Evolutionary conservation across 331 rosid species (phyloP), one percentile per base, ranked within the genome.

Genomic region (Rhamnella rubrinervis): DNA sequence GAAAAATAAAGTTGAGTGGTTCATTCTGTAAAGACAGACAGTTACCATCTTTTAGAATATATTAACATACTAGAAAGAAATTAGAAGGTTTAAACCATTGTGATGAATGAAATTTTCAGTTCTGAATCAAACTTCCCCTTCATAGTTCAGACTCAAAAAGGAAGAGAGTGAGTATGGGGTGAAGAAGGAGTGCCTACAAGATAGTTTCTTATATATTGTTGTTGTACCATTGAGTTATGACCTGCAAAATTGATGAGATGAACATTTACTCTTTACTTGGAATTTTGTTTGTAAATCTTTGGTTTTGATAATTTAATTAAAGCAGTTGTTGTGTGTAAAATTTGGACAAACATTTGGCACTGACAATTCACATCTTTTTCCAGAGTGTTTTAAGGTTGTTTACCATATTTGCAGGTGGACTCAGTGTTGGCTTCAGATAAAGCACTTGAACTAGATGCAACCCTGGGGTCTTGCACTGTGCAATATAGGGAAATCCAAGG

Each of bases 401-500:
- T 70, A 67, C 39, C 64, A 68, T 28, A 78, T 78, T 82, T 75
- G 75, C 81, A 90, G 98, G 90, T 52, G 75, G 97, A 90, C 81
- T 90, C 92, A 46, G 76, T 50, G 49, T 81, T 93, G 82, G 96
- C 93, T 79, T 93, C 98, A 14, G 96, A 88, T 68, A 90, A 90
- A 82, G 92, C 98, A 59, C 92, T 93, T 41, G 98, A 93, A 74
- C 81, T 93, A 68, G 98, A 93, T 79, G 95, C 90, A 37, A 82
- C 93, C 59, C 92, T 93, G 23, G 97, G 98, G 72, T 93, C 97
- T 1, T 93, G 98, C 82, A 79, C 95, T 25, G 98, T 93, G 68
- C 98, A 93, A 78, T 93, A 90, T 70, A 82, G 84, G 81, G 98
- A 93, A 83, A 70, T 90, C 71, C 95, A 86, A 87, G 98, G 96